Base-by-base conservation (phyloP, 2,329 filamentous ascomycete species). In the Hypoxylon sp. region DNA sequence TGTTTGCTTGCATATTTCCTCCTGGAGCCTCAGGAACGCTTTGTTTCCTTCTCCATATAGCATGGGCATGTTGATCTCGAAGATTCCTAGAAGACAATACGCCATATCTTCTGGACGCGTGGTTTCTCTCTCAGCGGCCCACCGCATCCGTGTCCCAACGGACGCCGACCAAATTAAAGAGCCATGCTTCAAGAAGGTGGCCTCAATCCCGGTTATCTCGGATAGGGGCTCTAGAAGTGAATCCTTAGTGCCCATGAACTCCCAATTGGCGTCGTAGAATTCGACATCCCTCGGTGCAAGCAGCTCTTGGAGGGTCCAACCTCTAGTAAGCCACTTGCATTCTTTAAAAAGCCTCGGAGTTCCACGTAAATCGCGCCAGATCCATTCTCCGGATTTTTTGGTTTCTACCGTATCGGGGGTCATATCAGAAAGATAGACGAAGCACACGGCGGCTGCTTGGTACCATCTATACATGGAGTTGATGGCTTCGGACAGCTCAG, bases 281-380 rank as follows among this genome's bases (percentile, higher is more conserved):
- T 66, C 35, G 35, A 73, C 31, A 10, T 46, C 6, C 6, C 19
- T 50, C 5, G 70, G 69, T 1, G 73, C 72, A 10, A 73, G 63
- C 1, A 73, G 50, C 31, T 73, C 67, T 46, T 73, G 65, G n/a
- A 74, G 62, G 9, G 69, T 70, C 68, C 66, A 72, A 8, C 67
- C 65, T 44, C 67, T 54, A 14, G 22, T 48, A 9, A 59, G 65
- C 65, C 65, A 70, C 35, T 64, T 63, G 29, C 44, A 65, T 8
- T 14, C 24, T 35, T 35, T 51, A 5, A 51, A 17, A n/a, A 42
- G 39, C 17, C 42, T 13, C 24, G 39, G 37, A 42, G n/a, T n/a
- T 17, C 37, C 37, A 42, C 39, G 35, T 17, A 10, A 31, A 14
- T 50, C 22, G 35, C 19, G 10, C 17, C 29, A 29, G 5, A 3